phyloP scores from a whole-genome alignment of 768 basidiomycete species.

The Inosperma sp. region DNA sequence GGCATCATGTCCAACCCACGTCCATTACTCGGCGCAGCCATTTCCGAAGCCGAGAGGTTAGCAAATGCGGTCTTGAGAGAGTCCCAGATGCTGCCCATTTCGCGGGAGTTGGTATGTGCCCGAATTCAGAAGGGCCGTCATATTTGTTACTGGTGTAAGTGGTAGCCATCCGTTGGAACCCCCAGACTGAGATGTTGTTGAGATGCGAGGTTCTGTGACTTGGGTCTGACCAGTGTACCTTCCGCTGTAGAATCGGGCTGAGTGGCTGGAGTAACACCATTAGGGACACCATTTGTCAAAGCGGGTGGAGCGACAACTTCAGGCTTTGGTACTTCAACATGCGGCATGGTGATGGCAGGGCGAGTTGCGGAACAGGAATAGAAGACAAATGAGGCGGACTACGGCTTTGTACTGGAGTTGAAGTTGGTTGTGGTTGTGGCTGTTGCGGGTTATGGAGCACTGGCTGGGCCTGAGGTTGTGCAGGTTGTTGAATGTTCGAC shows the following conservation, averaged over 20 bases:
- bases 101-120: slow-evolving; percentile 29
- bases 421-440: slow-evolving; percentile 28
- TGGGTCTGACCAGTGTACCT: slow-evolving; percentile 33
- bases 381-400: background rate
- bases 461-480: slow-evolving; percentile 19
- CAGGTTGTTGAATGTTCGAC: slow-evolving; percentile 20
- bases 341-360: background rate
- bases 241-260: slow-evolving; percentile 21
- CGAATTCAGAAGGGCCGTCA: slow-evolving; percentile 23
- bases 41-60: too few species aligned
- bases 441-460: slow-evolving; percentile 4
- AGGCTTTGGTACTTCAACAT: background rate
- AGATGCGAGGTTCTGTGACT: slow-evolving; percentile 40
- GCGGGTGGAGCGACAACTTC: slow-evolving; percentile 8
- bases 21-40: too few species aligned
- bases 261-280: slow-evolving; percentile 33
- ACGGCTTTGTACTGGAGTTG: too few species aligned
- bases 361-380: background rate
- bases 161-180: slow-evolving; percentile 45
- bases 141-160: slow-evolving; percentile 39
- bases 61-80: too few species aligned
- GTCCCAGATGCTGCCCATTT: too few species aligned
- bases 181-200: slow-evolving; percentile 29
- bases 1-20: too few species aligned
- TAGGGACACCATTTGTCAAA: slow-evolving; percentile 29